Evolutionary conservation across 768 basidiomycete genomes (phyloP).

Genomic region (Pleurotus djamor): DNA sequence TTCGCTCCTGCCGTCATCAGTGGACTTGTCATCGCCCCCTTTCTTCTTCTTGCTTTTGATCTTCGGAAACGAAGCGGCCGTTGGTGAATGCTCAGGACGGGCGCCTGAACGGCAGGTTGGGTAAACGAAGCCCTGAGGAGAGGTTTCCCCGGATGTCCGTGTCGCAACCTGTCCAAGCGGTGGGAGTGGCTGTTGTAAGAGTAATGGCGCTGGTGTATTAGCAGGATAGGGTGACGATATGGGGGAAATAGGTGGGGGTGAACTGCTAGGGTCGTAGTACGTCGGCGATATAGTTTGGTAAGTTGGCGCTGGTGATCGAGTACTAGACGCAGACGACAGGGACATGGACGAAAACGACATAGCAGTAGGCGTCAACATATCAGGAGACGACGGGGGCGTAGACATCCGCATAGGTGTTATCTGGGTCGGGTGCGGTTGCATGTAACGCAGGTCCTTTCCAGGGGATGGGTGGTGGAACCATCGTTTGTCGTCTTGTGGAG

Average conservation of each 20-base stretch:
- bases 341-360: conserved; percentile 6
- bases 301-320: not conserved
- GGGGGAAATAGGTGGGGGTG: not conserved
- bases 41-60: conserved; percentile 4
- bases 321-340: not conserved
- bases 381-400: not conserved
- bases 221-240: not conserved
- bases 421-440: not conserved
- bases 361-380: conserved; percentile 1
- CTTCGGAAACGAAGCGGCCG: not conserved
- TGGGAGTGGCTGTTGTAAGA: conserved; percentile 2
- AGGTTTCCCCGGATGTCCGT: not conserved
- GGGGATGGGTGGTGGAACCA: not conserved
- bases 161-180: not conserved
- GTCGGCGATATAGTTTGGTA: not conserved
- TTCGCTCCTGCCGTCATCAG: not conserved
- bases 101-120: conserved; percentile 4
- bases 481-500: conserved; percentile 1
- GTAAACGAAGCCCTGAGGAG: not conserved
- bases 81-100: not conserved
- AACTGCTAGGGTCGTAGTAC: not conserved
- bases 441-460: not conserved
- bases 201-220: not conserved
- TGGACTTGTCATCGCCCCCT: not conserved
- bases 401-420: not conserved